A percentile compares a stretch with the other conserved stretches of the same genome.
phyloP scores from a whole-genome alignment of 2,329 filamentous ascomycete species.

The Trichoderma afroharzianum region DNA sequence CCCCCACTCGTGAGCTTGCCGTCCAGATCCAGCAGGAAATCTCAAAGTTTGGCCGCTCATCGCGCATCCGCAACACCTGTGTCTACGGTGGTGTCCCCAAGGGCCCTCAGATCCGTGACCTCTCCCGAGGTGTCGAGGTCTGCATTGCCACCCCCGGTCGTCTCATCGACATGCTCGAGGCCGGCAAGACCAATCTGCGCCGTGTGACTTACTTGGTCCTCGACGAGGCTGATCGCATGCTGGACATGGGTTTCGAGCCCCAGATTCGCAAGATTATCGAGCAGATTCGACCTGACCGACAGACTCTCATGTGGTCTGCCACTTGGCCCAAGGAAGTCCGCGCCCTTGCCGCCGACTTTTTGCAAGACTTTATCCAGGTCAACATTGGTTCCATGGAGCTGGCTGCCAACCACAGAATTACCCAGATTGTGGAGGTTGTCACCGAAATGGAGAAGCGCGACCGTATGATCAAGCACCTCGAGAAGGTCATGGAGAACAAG shows the following conservation, averaged over 20 bases:
- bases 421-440: slow-evolving; percentile 94
- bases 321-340: slow-evolving; percentile 99
- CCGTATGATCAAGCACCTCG: slow-evolving; percentile 93
- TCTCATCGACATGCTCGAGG: slow-evolving; percentile 97
- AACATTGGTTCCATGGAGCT: slow-evolving; percentile 97
- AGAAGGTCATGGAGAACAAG: slow-evolving; percentile 97
- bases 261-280: slow-evolving; percentile 98
- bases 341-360: slow-evolving; percentile 83
- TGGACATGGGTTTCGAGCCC: slow-evolving; percentile 99
- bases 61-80: slow-evolving; percentile 96
- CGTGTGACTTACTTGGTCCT: slow-evolving; percentile 97
- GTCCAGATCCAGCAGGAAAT: slow-evolving; percentile 99
- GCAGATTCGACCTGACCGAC: slow-evolving; percentile 95
- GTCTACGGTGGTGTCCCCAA: slow-evolving; percentile 99
- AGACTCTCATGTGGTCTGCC: slow-evolving; percentile 99
- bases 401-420: slow-evolving; percentile 95
- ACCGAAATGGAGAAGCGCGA: slow-evolving; percentile 97
- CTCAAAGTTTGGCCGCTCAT: slow-evolving; percentile 97
- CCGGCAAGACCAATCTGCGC: slow-evolving; percentile 95
- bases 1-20: slow-evolving; percentile 93
- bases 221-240: slow-evolving; percentile 98
- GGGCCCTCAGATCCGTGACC: slow-evolving; percentile 92
- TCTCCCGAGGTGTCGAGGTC: slow-evolving; percentile 92
- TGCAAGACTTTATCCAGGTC: slow-evolving; percentile 96
- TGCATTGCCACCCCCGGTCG: slow-evolving; percentile 97